Conservation (phyloP, 2,329 filamentous ascomycete genomes). For the Cadophora sp. region DNA sequence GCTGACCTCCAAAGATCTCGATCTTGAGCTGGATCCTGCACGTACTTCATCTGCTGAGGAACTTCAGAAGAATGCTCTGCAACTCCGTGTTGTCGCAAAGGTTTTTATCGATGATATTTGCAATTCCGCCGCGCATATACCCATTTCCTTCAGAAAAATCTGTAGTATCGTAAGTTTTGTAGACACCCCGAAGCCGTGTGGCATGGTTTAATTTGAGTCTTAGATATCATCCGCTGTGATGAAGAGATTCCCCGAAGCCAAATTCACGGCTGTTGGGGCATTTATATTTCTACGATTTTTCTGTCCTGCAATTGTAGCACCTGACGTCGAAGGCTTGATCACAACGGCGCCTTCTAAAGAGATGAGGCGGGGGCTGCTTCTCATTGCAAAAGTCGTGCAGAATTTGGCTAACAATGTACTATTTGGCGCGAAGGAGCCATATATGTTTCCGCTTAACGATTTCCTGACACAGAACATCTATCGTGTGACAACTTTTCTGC, state of each 20-base stretch:
- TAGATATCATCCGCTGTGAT: slow-evolving; percentile 69
- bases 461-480: slow-evolving; percentile 74
- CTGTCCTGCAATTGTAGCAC: slow-evolving; percentile 74
- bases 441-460: slow-evolving; percentile 74
- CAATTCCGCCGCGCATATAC: slow-evolving; percentile 66
- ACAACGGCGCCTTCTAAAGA: slow-evolving; percentile 67
- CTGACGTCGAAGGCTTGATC: slow-evolving; percentile 71
- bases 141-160: slow-evolving; percentile 69
- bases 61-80: slow-evolving; percentile 69
- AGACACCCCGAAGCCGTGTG: neutral
- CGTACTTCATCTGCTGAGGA: slow-evolving; percentile 66
- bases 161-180: slow-evolving; percentile 64
- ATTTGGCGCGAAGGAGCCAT: slow-evolving; percentile 74
- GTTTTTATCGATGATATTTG: slow-evolving; percentile 77
- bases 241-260: slow-evolving; percentile 69
- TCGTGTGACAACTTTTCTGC: slow-evolving; percentile 68
- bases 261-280: slow-evolving; percentile 74
- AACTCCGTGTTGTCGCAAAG: slow-evolving; percentile 71
- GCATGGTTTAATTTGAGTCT: neutral
- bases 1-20: slow-evolving; percentile 69
- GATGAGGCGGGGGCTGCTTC: slow-evolving; percentile 70
- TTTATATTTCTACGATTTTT: slow-evolving; percentile 78
- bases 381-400: slow-evolving; percentile 75
- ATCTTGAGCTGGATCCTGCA: slow-evolving; percentile 71
- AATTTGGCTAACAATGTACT: slow-evolving; percentile 76